Evolutionary conservation across 2,329 filamentous ascomycete species (phyloP), one percentile per base, ranked within the genome.

Genomic region (Hypoxylon sp.): DNA sequence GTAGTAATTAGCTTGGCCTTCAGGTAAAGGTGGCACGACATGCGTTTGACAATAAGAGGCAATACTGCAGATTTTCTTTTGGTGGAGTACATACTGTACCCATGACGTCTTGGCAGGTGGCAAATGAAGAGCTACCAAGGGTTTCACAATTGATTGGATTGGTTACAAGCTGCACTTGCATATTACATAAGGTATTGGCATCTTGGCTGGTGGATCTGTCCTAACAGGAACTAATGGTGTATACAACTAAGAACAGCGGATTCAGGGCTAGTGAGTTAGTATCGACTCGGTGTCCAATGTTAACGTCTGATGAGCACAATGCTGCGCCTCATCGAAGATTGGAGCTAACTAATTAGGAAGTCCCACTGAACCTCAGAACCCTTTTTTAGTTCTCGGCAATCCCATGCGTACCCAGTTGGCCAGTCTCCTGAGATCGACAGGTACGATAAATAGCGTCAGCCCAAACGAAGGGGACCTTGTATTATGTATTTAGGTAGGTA

Each of bases 271-370:
- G 11, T 13, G 35, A 53, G 42, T 39, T 29, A 10, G 63, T 61
- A 55, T n/a, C 17, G 10, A 42, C 11, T 13, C 11, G 11, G 11
- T 54, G 62, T 44, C 54, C 24, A 66, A 47, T 62, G 65, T 62
- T 68, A 71, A 53, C 21, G 58, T 62, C 58, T 55, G 27, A 57
- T 48, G 39, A 50, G 62, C 11, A 7, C n/a, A 39, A 7, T 60
- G 65, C 66, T 71, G 66, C 69, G 69, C 69, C 69, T 62, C 69
- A 44, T 39, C n/a, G 35, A 44, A 42, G 13, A 46, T 62, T 51
- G 56, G 52, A 31, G 19, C 62, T 27, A 60, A 46, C 53, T 53
- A 65, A 59, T 57, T 48, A 46, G 42, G 44, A 39, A 29, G 37
- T 11, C 53, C 47, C 48, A 39, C 35, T 54, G 42, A 46, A 55